Evolutionary conservation across 1,139 yeast genomes (phyloP).

Genomic region (Blastobotrys niveus): DNA sequence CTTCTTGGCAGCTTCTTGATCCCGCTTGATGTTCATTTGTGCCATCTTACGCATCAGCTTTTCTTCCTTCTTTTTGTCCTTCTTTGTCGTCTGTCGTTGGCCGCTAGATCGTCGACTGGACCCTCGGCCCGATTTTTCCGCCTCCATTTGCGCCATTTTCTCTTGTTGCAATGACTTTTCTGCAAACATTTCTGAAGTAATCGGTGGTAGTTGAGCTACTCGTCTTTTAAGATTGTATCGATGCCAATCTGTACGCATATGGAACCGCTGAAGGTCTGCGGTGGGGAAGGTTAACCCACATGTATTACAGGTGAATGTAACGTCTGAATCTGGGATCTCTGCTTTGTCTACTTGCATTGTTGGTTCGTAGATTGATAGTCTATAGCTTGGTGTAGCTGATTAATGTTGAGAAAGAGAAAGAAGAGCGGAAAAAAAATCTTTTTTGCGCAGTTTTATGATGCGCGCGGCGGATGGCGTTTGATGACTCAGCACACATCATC

Average conservation of each 20-base stretch:
- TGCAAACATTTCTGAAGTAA: conserved; percentile 73
- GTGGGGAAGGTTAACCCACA: conserved; percentile 74
- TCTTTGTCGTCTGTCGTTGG: conserved; percentile 34
- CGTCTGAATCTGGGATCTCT: conserved; percentile 8
- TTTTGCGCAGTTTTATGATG: no score
- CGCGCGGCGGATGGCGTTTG: no score
- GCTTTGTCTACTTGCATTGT: conserved; percentile 11
- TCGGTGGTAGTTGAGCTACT: conserved; percentile 78
- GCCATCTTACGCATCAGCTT: conserved; percentile 26
- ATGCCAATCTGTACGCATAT: conserved; percentile 97
- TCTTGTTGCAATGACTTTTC: conserved; percentile 55
- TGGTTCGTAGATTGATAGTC: not conserved
- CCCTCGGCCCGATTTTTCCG: conserved; percentile 45
- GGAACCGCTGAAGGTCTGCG: conserved; percentile 77
- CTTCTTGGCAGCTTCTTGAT: conserved; percentile 2
- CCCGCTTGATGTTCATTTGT: conserved; percentile 1
- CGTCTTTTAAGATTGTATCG: conserved; percentile 86
- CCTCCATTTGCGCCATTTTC: conserved; percentile 30
- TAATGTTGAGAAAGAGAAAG: not conserved
- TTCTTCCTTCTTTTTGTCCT: conserved; percentile 36
- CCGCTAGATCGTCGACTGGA: conserved; percentile 27
- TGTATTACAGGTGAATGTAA: conserved; percentile 66
- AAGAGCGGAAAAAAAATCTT: not conserved
- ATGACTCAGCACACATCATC: no score
- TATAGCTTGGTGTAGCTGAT: not conserved